A percentile compares a stretch with the other conserved stretches of the same genome.
phyloP scores from a whole-genome alignment of 1,139 yeast genomes.

The Geotrichum fermentans region DNA sequence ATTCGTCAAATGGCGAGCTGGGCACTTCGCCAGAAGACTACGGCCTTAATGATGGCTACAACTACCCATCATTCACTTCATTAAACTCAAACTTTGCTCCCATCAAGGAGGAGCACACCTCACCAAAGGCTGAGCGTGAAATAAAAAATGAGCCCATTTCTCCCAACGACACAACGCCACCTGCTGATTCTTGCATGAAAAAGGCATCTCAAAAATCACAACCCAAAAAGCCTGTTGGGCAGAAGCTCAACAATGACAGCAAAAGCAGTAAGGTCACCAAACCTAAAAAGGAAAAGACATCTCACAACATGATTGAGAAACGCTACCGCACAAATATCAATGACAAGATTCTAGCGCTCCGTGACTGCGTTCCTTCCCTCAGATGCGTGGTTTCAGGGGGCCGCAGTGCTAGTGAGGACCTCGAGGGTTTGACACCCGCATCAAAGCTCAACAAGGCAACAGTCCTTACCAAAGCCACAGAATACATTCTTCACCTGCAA shows the following conservation, averaged over 20 bases:
- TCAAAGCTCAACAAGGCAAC: constrained; percentile 83
- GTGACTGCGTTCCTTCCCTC: constrained; percentile 70
- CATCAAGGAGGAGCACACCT: background rate
- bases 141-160: background rate
- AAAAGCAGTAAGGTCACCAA: constrained; percentile 31
- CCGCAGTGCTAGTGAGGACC: constrained; percentile 42
- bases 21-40: constrained; percentile 36
- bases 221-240: background rate
- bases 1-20: background rate
- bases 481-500: constrained; percentile 81
- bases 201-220: background rate
- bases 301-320: constrained; percentile 76
- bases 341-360: constrained; percentile 61
- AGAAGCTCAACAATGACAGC: background rate
- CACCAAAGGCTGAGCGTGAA: no score
- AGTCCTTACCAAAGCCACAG: constrained; percentile 82
- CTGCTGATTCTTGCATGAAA: background rate
- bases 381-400: constrained; percentile 35
- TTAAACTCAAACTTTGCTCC: constrained; percentile 4
- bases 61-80: background rate
- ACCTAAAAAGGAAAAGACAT: constrained; percentile 50
- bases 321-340: constrained; percentile 74
- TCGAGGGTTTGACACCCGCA: constrained; percentile 88
- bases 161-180: background rate
- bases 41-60: background rate